phyloP scores from a whole-genome alignment of 345 rosid species.

The Microcos paniculata region DNA sequence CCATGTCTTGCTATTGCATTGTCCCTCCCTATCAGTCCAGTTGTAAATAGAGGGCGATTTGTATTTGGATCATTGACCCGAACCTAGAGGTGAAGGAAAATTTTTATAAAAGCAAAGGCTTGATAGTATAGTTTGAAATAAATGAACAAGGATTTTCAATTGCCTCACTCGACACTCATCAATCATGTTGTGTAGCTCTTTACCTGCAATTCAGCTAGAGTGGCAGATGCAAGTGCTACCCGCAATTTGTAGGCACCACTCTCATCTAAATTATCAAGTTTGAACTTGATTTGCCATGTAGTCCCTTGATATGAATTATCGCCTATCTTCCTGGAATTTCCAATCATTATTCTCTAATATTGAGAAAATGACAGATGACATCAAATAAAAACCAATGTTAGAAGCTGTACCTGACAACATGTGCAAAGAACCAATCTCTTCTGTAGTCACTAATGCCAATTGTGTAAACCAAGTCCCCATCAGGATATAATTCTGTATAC shows the following conservation, averaged over 20 bases:
- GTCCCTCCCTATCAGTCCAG: conserved; percentile 85
- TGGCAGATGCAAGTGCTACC: conserved; percentile 81
- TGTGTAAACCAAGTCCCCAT: conserved; percentile 72
- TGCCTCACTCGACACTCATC: not conserved
- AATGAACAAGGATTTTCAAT: not conserved
- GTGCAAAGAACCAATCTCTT: conserved; percentile 92
- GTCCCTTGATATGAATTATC: conserved; percentile 34
- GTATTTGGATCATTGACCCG: conserved; percentile 62
- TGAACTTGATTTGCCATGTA: conserved; percentile 62
- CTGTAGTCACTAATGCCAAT: conserved; percentile 67
- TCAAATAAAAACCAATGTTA: not conserved
- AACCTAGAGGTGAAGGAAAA: conserved; percentile 38
- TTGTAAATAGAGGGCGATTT: conserved; percentile 67
- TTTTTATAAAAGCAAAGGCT: not conserved
- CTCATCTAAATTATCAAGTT: conserved; percentile 31
- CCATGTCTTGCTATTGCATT: conserved; percentile 93
- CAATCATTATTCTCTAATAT: conserved; percentile 12
- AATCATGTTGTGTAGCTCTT: conserved; percentile 3
- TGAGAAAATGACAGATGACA: not conserved
- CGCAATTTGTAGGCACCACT: conserved; percentile 55
- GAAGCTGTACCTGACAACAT: conserved; percentile 47
- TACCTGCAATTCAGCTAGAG: conserved; percentile 84
- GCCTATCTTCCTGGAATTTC: conserved; percentile 29
- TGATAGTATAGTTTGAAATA: not conserved
- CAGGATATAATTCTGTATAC: conserved; percentile 79